Evolutionary conservation across 1,284 basidiomycete genomes (phyloP), one percentile per base, ranked within the genome.

Genomic region (Bondarzewia mesenterica): DNA sequence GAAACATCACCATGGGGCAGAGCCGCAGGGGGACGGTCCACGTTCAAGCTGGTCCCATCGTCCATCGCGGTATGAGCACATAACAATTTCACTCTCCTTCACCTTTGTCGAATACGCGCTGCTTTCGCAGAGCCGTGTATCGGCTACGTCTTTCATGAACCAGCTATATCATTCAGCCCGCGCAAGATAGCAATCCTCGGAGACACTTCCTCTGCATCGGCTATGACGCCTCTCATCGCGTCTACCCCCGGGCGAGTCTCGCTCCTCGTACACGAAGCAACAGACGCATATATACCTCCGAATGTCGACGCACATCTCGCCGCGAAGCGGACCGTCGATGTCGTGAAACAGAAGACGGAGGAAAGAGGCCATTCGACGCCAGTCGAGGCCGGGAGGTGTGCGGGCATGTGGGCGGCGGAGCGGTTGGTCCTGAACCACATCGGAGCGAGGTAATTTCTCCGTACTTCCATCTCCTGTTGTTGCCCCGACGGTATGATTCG

Each of bases 361-460:
- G 67, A 70, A 41, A 72, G 85, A 51, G 92, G 91, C 0, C 93
- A 95, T 64, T 93, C 90, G 18, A 86, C 86, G 0, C 86, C 91
- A 1, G 71, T 70, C 21, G 88, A 89, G 75, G 93, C 90, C 1
- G 93, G 91, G 8, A 70, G 64, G 27, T 93, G 93, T 62, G 91
- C 91, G 1, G 75, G 72, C 44, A 59, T 57, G 0, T 74, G 90
- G 46, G 69, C 73, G 5, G 89, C 90, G 14, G 68, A 78, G 53
- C 66, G 75, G 48, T 68, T 95, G 5, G 78, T 87, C 15, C 62
- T 95, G 51, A 94, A 94, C 63, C 92, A 94, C 62, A 86, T 93
- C 46, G 83, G 89, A 44, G 73, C 74, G 48, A 78, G 84, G 88
- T 89, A 54, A 29, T n/a, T n/a, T n/a, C n/a, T n/a, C n/a, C n/a